A percentile compares a stretch with the other conserved stretches of the same genome.
phyloP scores from a whole-genome alignment of 441 rosid species.

The Gossypium schwendimanii region DNA sequence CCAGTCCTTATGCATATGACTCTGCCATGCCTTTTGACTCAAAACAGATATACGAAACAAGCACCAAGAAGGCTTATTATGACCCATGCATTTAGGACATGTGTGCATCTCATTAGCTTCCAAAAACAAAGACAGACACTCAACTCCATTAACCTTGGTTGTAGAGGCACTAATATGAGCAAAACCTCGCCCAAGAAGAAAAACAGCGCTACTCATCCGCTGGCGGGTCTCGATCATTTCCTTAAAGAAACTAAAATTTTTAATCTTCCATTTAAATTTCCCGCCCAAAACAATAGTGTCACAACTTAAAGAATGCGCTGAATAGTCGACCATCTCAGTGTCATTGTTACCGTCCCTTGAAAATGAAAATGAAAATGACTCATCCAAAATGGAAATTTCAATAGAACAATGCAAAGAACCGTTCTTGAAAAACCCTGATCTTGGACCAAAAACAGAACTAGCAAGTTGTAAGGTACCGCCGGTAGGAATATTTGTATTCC shows the following conservation, averaged over 20 bases:
- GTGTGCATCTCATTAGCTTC: conserved; percentile 81
- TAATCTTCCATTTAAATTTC: conserved; percentile 88
- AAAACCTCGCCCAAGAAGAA: conserved; percentile 91
- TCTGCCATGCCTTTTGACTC: conserved; percentile 72
- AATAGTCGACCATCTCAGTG: conserved; percentile 27
- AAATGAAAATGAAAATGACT: conserved; percentile 62
- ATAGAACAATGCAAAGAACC: conserved; percentile 71
- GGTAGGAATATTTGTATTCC: conserved; percentile 59
- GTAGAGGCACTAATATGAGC: conserved; percentile 84
- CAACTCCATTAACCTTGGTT: conserved; percentile 70
- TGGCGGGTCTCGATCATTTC: conserved; percentile 87
- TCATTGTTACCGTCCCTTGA: conserved; percentile 41
- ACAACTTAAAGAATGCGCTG: conserved; percentile 34
- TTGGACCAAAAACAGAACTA: conserved; percentile 66
- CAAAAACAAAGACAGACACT: conserved; percentile 82
- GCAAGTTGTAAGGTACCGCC: conserved; percentile 88
- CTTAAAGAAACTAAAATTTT: conserved; percentile 85
- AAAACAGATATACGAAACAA: conserved; percentile 81
- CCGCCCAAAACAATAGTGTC: conserved; percentile 78
- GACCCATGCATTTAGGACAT: conserved; percentile 12
- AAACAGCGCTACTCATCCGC: conserved; percentile 92
- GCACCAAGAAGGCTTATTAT: conserved; percentile 75
- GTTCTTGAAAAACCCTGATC: conserved; percentile 63
- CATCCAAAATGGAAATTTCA: conserved; percentile 78
- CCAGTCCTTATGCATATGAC: conserved; percentile 86